phyloP scores from a whole-genome alignment of 2,329 filamentous ascomycete genomes.

The Pseudopithomyces chartarum region DNA sequence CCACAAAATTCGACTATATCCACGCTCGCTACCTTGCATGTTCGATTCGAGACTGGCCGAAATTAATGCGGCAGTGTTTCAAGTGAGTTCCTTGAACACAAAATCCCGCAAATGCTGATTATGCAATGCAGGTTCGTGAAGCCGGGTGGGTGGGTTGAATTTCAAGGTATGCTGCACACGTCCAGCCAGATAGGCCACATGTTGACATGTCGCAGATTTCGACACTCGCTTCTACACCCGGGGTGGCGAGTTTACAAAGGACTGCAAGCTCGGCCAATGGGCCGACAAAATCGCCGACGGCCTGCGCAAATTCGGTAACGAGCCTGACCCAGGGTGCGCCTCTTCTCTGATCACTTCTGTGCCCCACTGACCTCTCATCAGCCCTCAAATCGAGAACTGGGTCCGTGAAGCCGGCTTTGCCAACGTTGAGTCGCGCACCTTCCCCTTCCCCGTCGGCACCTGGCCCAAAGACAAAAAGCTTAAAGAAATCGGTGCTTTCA shows the following conservation, averaged over 20 bases:
- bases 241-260: slow-evolving; percentile 20
- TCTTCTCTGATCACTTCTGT: background rate
- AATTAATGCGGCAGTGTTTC: slow-evolving; percentile 25
- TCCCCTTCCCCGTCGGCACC: slow-evolving; percentile 28
- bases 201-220: slow-evolving; percentile 18
- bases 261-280: slow-evolving; percentile 22
- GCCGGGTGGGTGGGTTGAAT: slow-evolving; percentile 35
- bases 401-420: slow-evolving; percentile 29
- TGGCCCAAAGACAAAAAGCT: slow-evolving; percentile 33
- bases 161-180: slow-evolving; percentile 13
- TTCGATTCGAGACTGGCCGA: slow-evolving; percentile 28
- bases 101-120: background rate
- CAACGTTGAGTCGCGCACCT: slow-evolving; percentile 23
- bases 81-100: slow-evolving; percentile 28
- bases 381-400: slow-evolving; percentile 27
- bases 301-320: slow-evolving; percentile 45
- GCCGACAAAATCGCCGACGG: slow-evolving; percentile 39
- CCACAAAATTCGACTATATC: slow-evolving; percentile 31
- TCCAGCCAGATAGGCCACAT: background rate
- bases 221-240: slow-evolving; percentile 27
- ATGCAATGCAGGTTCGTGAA: slow-evolving; percentile 40
- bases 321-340: slow-evolving; percentile 44
- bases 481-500: slow-evolving; percentile 34
- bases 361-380: slow-evolving; percentile 3
- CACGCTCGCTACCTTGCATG: slow-evolving; percentile 31